phyloP scores from a whole-genome alignment of 2,329 filamentous ascomycete species.

The Diaporthe ampelina region DNA sequence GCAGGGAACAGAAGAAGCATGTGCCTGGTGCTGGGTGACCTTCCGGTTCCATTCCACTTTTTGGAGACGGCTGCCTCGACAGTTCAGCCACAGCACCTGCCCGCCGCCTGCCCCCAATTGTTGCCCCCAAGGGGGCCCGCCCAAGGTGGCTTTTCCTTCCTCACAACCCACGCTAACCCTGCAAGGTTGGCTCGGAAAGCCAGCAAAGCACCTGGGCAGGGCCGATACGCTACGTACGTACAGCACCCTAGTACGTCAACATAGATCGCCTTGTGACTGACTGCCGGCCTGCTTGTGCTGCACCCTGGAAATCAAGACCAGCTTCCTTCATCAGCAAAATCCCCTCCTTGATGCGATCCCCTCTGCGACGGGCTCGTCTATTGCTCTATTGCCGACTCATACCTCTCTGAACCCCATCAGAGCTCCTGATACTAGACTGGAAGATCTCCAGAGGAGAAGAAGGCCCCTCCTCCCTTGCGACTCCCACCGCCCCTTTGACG shows the following conservation, averaged over 20 bases:
- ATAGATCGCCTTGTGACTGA: conserved; percentile 32
- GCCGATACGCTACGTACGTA: conserved; percentile 20
- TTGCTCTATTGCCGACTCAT: conserved; percentile 5
- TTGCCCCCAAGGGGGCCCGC: not conserved
- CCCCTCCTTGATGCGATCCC: conserved; percentile 8
- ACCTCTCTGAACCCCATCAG: not conserved
- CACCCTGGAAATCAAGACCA: conserved; percentile 26
- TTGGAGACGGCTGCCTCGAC: not conserved
- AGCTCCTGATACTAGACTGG: conserved; percentile 18
- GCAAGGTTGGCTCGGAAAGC: conserved; percentile 32
- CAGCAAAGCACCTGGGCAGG: conserved; percentile 31
- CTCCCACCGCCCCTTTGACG: conserved; percentile 33
- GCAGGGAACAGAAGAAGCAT: not conserved
- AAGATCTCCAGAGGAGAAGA: conserved; percentile 20
- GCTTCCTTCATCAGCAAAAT: conserved; percentile 21
- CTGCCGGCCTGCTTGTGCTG: conserved; percentile 31
- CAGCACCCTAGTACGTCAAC: conserved; percentile 31
- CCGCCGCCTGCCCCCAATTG: not conserved
- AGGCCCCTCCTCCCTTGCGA: conserved; percentile 31
- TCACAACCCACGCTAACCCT: conserved; percentile 31
- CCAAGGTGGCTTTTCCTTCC: conserved; percentile 11
- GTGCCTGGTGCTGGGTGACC: conserved; percentile 10
- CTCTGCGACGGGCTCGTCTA: conserved; percentile 21
- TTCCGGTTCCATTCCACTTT: not conserved
- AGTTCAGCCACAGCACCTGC: conserved; percentile 19